Base-by-base conservation (phyloP, 805 yeast genomes). In the Cyberlindnera mississippiensis region DNA sequence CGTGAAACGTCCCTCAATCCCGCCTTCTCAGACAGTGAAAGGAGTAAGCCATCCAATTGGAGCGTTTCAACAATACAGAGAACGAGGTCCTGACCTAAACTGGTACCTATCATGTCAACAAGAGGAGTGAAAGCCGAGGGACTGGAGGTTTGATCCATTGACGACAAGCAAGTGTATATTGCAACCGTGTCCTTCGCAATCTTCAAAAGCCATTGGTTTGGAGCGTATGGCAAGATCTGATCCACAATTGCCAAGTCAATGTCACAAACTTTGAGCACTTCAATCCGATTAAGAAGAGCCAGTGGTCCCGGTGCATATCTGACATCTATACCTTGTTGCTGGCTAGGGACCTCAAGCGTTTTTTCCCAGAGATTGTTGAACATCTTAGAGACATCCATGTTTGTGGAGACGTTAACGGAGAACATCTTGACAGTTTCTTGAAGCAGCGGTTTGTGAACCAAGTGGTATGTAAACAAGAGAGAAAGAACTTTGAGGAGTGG, bases 311-410 rank as follows among this genome's bases (percentile, higher is more conserved):
- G 48, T 2, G 38, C 28, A 13, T 31, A 45, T 9, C 33, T 46
- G 6, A 26, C 10, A 24, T 48, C 45, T 2, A 43, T 13, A 4
- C 20, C 10, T 10, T 33, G 33, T 10, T 33, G 33, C 3, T 35
- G 26, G 4, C 11, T 22, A 16, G 41, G 31, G 4, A 22, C 22
- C 15, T 53, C 50, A 6, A 57, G 33, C 13, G 57, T 52, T 20
- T 46, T 51, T 15, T 44, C 46, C 61, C 61, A 57, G 11, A 57
- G 44, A 17, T 49, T 53, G 36, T 44, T 50, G 42, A 57, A 55
- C 2, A 55, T 48, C 12, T 51, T 49, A 44, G 48, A 51, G 28
- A 53, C 51, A 5, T 53, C 57, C 40, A 49, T 28, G 35, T 56
- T 50, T 13, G 56, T 49, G 5, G 51, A 33, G 1, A 42, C 20